Evolutionary conservation across 1,139 yeast genomes (phyloP).

Genomic region (Petasospora fabianii): DNA sequence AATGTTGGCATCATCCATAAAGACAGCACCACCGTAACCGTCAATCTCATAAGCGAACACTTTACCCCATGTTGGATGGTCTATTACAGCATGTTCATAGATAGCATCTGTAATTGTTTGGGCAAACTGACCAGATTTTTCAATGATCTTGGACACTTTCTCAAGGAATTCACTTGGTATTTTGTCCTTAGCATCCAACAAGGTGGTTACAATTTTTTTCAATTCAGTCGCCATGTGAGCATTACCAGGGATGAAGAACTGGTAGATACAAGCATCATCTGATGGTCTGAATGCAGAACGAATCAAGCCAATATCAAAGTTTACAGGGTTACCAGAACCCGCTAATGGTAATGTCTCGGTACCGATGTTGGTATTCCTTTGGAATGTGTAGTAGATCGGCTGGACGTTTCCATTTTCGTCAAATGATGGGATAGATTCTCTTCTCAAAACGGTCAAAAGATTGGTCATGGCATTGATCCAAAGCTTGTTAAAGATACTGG

Average conservation of each 20-base stretch:
- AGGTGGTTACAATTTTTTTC: slow-evolving; percentile 22
- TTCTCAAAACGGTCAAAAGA: slow-evolving; percentile 48
- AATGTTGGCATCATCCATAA: slow-evolving; percentile 90
- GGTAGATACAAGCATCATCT: slow-evolving; percentile 81
- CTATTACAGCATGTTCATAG: slow-evolving; percentile 55
- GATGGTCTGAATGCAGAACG: slow-evolving; percentile 90
- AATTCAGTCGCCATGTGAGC: slow-evolving; percentile 68
- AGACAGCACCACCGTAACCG: slow-evolving; percentile 70
- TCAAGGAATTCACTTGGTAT: slow-evolving; percentile 6
- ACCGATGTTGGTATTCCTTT: slow-evolving; percentile 69
- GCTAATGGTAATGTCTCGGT: slow-evolving; percentile 75
- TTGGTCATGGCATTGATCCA: slow-evolving; percentile 64
- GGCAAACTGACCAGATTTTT: slow-evolving; percentile 37
- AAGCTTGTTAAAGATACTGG: slow-evolving; percentile 44
- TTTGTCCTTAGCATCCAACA: slow-evolving; percentile 15
- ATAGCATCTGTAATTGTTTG: slow-evolving; percentile 52
- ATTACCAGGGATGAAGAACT: slow-evolving; percentile 82
- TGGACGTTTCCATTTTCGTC: slow-evolving; percentile 52
- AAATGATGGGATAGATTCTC: slow-evolving; percentile 66
- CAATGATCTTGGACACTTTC: slow-evolving; percentile 23
- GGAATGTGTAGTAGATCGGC: slow-evolving; percentile 59
- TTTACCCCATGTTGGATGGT: slow-evolving; percentile 66
- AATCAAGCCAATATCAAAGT: slow-evolving; percentile 62
- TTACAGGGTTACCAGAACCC: slow-evolving; percentile 84
- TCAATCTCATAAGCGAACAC: slow-evolving; percentile 89